Conservation (phyloP, 257 asterid genomes). For the Forsythia suspensa region DNA sequence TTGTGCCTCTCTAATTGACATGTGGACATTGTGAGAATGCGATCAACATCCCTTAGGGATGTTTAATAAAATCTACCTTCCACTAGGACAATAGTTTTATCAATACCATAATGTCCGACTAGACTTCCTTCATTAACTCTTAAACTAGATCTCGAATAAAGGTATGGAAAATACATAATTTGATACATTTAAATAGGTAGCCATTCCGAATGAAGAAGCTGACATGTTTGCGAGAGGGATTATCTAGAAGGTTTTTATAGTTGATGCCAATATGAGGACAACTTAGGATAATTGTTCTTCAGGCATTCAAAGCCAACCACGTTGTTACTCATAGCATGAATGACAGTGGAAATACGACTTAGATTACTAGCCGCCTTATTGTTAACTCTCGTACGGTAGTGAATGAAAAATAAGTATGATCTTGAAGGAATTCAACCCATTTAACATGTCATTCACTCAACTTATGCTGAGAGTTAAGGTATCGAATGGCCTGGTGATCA, state of each 20-base stretch:
- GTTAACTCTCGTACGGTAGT: too few species aligned
- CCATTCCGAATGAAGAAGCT: background rate
- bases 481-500: background rate
- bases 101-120: background rate
- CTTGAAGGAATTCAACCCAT: too few species aligned
- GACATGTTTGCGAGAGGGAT: background rate
- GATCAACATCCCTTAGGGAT: background rate
- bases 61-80: background rate
- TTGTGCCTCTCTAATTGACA: too few species aligned
- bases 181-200: background rate
- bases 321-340: background rate
- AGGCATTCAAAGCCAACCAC: too few species aligned
- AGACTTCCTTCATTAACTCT: background rate
- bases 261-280: background rate
- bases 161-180: background rate
- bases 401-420: too few species aligned
- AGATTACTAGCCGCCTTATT: background rate
- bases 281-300: background rate
- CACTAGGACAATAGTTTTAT: background rate
- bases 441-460: too few species aligned
- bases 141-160: background rate
- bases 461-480: too few species aligned
- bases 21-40: too few species aligned
- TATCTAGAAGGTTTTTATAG: background rate
- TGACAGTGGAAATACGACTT: background rate